phyloP scores from a whole-genome alignment of 75 land plant species.

The Adiantum capillusveneris region DNA sequence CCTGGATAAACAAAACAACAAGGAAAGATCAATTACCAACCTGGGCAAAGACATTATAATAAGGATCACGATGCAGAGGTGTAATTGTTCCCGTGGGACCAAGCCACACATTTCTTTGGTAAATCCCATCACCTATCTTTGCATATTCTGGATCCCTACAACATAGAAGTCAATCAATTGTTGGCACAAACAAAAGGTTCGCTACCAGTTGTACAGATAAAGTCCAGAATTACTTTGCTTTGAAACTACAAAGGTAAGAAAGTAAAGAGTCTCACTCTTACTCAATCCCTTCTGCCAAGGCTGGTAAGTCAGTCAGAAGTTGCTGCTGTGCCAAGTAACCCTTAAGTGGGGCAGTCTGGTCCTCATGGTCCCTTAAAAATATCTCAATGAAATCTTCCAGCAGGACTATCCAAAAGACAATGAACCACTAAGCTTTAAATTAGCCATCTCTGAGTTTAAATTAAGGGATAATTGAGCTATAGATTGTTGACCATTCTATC shows the following conservation, averaged over 20 bases:
- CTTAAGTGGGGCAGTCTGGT: constrained; percentile 6
- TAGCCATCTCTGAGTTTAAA: too few relatives aligned
- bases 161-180: too few relatives aligned
- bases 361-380: constrained; percentile 7
- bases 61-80: constrained; percentile 29
- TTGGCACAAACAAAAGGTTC: too few relatives aligned
- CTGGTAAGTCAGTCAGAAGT: constrained; percentile 17
- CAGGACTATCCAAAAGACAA: constrained; percentile 3
- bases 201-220: neutral
- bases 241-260: neutral
- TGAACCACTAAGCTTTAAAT: neutral
- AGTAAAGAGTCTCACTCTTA: constrained; percentile 21
- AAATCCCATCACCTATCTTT: constrained; percentile 9
- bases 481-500: neutral
- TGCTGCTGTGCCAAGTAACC: constrained; percentile 27
- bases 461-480: too few relatives aligned
- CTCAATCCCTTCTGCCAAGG: constrained; percentile 13
- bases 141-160: constrained; percentile 21
- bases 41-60: constrained; percentile 29
- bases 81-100: constrained; percentile 34
- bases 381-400: constrained; percentile 17
- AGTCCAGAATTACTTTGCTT: neutral
- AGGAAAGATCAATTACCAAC: too few relatives aligned
- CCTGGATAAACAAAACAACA: too few relatives aligned
- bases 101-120: constrained; percentile 26